Conservation (phyloP, 768 basidiomycete species). For the Kwoniella botswanensis region DNA sequence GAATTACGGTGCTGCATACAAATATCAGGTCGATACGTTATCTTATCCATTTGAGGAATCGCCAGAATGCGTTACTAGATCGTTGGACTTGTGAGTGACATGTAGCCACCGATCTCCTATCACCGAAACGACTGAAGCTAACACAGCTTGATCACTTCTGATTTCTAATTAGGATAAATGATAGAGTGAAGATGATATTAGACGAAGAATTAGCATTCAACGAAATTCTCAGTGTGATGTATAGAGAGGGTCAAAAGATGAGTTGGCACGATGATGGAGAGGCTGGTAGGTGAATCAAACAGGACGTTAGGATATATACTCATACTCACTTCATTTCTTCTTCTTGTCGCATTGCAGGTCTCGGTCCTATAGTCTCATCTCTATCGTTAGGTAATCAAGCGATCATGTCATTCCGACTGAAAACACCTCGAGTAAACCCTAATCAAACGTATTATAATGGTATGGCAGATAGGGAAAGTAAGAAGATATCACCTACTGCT, state of each 20-base stretch:
- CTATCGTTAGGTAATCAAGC: conserved; percentile 53
- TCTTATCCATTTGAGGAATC: conserved; percentile 46
- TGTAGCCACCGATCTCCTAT: not conserved
- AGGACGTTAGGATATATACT: no score
- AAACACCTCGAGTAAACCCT: conserved; percentile 21
- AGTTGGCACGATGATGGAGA: conserved; percentile 58
- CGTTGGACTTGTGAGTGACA: conserved; percentile 30
- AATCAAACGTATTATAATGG: conserved; percentile 20
- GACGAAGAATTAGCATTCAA: conserved; percentile 43
- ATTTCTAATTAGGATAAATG: conserved; percentile 23
- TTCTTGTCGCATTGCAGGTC: no score
- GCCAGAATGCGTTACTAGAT: conserved; percentile 24
- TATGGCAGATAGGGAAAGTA: not conserved
- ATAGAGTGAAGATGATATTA: conserved; percentile 15
- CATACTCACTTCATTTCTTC: no score
- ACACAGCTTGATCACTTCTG: not conserved
- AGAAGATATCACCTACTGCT: conserved; percentile 7
- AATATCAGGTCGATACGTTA: conserved; percentile 47
- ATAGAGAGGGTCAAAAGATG: conserved; percentile 51
- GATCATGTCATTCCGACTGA: conserved; percentile 49
- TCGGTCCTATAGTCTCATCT: conserved; percentile 52
- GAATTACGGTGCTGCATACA: conserved; percentile 46
- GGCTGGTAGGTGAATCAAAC: conserved; percentile 18
- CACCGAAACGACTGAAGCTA: not conserved
- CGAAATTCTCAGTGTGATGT: conserved; percentile 51